Evolutionary conservation across 495 filamentous ascomycete genomes (phyloP), one percentile per base, ranked within the genome.

Genomic region (Aspergillus nidulans): DNA sequence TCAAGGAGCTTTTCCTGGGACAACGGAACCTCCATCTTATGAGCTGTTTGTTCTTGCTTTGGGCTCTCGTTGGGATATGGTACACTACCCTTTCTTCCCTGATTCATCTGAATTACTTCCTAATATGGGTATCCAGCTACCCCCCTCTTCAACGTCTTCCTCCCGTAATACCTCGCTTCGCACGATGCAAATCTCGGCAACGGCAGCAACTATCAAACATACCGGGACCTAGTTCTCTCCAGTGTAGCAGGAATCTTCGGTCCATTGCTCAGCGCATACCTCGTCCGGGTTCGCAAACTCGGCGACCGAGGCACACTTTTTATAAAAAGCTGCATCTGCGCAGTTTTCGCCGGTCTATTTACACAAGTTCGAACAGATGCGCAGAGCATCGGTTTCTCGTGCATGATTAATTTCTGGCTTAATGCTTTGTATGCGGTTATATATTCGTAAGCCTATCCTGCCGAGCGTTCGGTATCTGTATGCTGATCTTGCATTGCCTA

Each of bases 91-190:
- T 20, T 20, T 20, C 3, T 16, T 40, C 36, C 15, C 36, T n/a
- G 6, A 6, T 18, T 40, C 36, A 40, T 6, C 36, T 40, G 13
- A n/a, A 4, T n/a, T 6, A 40, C 4, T 28, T 28, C n/a, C n/a
- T n/a, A n/a, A n/a, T 28, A 28, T 28, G 26, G 26, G 4, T 28
- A 28, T 1, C 16, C 20, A 55, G 52, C 3, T 55, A 55, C n/a
- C 16, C 53, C 53, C 43, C n/a, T 50, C 30, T 56, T 49, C 45
- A 50, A 38, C 12, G 21, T 56, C 44, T 56, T 49, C 21, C 53
- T 56, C 19, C 30, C 53, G 4, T 24, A 25, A 9, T 56, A 56
- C 45, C 53, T 56, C 13, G 32, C 10, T 20, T 16, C 18, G 12
- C 16, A 56, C 46, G 53, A 44, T 19, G 53, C 53, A 4, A 28